Base-by-base conservation (phyloP, 2,329 filamentous ascomycete genomes). In the Ascochyta koolunga region DNA sequence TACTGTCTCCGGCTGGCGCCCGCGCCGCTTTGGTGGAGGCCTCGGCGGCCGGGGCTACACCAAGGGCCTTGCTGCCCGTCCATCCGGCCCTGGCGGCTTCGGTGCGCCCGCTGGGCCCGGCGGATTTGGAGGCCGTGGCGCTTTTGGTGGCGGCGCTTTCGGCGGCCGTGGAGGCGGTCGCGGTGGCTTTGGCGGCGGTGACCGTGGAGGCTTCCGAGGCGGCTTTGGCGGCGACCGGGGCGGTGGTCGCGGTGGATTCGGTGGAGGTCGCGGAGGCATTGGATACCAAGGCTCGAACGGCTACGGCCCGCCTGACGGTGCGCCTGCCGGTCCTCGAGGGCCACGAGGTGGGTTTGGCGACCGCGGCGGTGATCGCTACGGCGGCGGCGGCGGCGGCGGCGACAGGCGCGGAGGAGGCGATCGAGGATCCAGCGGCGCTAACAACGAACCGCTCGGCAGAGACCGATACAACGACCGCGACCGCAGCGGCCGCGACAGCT, bases 41-140 rank as follows among this genome's bases (percentile, higher is more conserved):
- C 85, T 97, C 2, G 95, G 95, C 59, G 93, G 93, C 39, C 88
- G 95, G 67, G 90, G 91, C 61, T 98, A 98, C 77, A 98, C 93
- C 52, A 96, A 93, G 76, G 86, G 88, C 15, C 82, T 86, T 61
- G 84, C 89, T 44, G 82, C 89, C 31, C 86, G 91, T 47, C 91
- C 91, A 39, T 81, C 83, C 60, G 89, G 83, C n/a, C 82, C 83
- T 18, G 83, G 83, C 39, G 81, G 79, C 13, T 85, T 83, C 58
- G 80, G 79, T 36, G 77, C 82, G 37, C 81, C 83, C 21, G 77
- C 79, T 43, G 83, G 83, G 19, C 83, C 82, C 43, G 84, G 77
- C 22, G 73, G 74, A 29, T 71, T 72, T 24, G 70, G 83, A 19
- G 83, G 84, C 9, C 85, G 83, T 29, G 27, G 27, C 24, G 78